Evolutionary conservation across 2,329 filamentous ascomycete genomes (phyloP), one percentile per base, ranked within the genome.

Genomic region (Colletotrichum destructivum): DNA sequence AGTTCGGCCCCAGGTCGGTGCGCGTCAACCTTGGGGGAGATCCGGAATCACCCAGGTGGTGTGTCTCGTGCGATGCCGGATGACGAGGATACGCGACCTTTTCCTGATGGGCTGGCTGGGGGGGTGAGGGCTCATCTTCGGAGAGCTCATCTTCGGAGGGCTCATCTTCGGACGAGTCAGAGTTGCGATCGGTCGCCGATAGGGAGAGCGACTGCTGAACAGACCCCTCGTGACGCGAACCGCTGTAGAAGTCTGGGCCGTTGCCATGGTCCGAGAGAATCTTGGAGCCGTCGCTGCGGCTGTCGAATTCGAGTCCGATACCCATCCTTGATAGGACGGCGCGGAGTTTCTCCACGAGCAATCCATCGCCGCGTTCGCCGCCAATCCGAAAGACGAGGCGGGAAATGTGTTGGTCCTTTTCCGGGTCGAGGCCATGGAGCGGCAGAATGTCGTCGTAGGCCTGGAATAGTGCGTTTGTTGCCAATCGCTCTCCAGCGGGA

Each of bases 361-460:
- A 87, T 44, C 82, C 83, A 57, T 87, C 81, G 57, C 88, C 88
- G 69, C 87, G 86, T 76, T 90, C 87, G 72, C 90, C 91, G 63
- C 93, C 93, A 79, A 98, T 90, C 77, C 92, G 92, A 79, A 96
- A 94, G 67, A 98, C 83, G 76, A 97, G 91, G 74, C 92, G 90
- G 74, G 94, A 91, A 77, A 95, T 92, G 75, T 93, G 90, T 76
- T 91, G 90, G 77, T 95, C 93, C 75, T 92, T 87, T 76, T 93
- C 91, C n/a, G 90, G 87, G 71, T 94, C 88, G 74, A 94, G 84
- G 66, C 90, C 92, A 83, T 93, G 85, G 74, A 90, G 85, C 6
- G 89, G 89, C n/a, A 97, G 88, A 52, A 95, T 87, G 67, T 89
- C 86, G 78, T 96, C 92, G 79, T 97, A 97, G 40, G 94, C 94